These are phyloP conservation scores for Mariannaea sp. DNA, from an alignment of 2,329 filamentous ascomycete species.

Conservation along the genomic window DNA sequence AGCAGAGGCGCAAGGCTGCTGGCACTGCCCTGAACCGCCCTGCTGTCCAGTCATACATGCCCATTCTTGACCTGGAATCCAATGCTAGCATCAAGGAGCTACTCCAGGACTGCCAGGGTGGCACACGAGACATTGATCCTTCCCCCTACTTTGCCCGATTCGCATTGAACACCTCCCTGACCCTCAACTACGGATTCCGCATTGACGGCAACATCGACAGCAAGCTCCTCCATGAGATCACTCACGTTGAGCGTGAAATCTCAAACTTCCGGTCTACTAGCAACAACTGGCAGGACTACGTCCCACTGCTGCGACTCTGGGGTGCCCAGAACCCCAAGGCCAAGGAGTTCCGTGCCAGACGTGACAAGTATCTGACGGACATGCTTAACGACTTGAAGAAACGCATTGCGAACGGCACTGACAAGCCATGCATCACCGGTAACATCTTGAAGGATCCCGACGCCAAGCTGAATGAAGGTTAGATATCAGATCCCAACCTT, in stretches of 20 bases:
- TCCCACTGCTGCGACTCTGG: conserved; percentile 72
- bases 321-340: conserved; percentile 67
- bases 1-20: conserved; percentile 75
- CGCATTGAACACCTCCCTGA: conserved; percentile 76
- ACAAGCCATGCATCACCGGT: conserved; percentile 49
- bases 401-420: conserved; percentile 46
- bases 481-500: background rate
- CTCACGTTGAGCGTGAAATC: conserved; percentile 74
- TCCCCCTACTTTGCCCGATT: conserved; percentile 75
- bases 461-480: conserved; percentile 46
- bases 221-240: conserved; percentile 72
- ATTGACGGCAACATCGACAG: conserved; percentile 73
- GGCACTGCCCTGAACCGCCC: conserved; percentile 79
- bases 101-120: conserved; percentile 65
- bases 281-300: conserved; percentile 85
- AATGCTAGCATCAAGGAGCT: conserved; percentile 74
- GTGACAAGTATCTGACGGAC: conserved; percentile 70
- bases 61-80: conserved; percentile 79
- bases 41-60: conserved; percentile 78
- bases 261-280: conserved; percentile 78
- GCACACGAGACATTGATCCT: conserved; percentile 69
- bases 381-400: conserved; percentile 62
- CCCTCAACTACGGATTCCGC: conserved; percentile 78
- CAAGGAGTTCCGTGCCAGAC: conserved; percentile 66
- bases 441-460: conserved; percentile 61